phyloP scores from a whole-genome alignment of 2,329 filamentous ascomycete species.

The Dothidotthia symphoricarpi region DNA sequence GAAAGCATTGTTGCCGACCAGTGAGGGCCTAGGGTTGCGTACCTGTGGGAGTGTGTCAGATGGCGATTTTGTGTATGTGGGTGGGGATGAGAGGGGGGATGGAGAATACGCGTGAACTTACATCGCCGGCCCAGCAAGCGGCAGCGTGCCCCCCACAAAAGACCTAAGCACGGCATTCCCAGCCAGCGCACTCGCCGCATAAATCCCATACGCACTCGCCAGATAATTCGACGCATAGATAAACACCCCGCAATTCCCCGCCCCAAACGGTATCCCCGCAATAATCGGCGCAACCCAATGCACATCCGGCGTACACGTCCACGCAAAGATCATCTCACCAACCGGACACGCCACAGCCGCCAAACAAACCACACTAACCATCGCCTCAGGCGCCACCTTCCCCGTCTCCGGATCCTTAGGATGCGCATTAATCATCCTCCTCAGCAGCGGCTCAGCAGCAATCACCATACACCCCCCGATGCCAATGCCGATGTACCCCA shows the following conservation, averaged over 20 bases:
- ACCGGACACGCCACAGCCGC: conserved; percentile 71
- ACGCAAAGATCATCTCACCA: conserved; percentile 83
- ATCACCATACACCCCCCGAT: conserved; percentile 56
- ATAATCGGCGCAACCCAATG: conserved; percentile 80
- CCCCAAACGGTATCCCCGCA: conserved; percentile 75
- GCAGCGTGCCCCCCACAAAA: conserved; percentile 72
- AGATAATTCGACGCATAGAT: conserved; percentile 82
- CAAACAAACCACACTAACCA: conserved; percentile 75
- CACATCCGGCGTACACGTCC: conserved; percentile 71
- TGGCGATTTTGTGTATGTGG: background rate
- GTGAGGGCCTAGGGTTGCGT: conserved; percentile 65
- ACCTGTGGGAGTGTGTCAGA: conserved; percentile 43
- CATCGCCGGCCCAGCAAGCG: conserved; percentile 70
- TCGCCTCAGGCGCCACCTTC: conserved; percentile 72
- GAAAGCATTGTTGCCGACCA: conserved; percentile 79
- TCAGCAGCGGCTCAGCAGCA: conserved; percentile 63
- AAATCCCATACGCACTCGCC: conserved; percentile 75
- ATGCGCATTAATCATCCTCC: conserved; percentile 74
- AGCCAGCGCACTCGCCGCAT: conserved; percentile 75
- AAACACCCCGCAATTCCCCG: conserved; percentile 74
- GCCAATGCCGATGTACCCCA: conserved; percentile 73
- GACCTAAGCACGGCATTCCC: conserved; percentile 75
- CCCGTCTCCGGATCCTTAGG: conserved; percentile 72
- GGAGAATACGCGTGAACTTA: conserved; percentile 9
- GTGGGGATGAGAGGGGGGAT: background rate